Conservation (phyloP, 306 rosid species). For the Lupinus albus region DNA sequence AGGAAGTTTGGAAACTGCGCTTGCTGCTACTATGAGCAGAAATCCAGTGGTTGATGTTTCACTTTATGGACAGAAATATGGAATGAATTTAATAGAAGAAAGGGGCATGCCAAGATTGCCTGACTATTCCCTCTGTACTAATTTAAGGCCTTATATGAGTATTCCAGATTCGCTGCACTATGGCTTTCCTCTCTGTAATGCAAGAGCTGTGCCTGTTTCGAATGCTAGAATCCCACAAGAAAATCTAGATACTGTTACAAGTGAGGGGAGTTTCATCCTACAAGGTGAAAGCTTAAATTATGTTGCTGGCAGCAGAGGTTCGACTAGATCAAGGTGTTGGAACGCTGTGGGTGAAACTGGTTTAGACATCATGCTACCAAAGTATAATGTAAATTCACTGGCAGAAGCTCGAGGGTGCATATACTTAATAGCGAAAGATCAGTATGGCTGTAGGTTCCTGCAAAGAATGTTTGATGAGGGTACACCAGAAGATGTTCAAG, state of each 20-base stretch:
- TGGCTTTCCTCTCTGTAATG: constrained; percentile 35
- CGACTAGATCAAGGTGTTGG: constrained; percentile 39
- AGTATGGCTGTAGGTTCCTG: constrained; percentile 61
- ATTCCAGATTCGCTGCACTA: constrained; percentile 30
- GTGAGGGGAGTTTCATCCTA: constrained; percentile 60
- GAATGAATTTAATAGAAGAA: constrained; percentile 39
- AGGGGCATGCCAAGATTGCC: constrained; percentile 37
- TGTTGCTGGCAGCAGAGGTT: constrained; percentile 34
- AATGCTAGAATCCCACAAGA: constrained; percentile 40
- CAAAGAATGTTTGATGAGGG: constrained; percentile 54
- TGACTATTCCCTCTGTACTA: constrained; percentile 22
- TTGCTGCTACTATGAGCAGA: constrained; percentile 41
- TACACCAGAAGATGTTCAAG: constrained; percentile 44
- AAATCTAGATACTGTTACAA: constrained; percentile 43
- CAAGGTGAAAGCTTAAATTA: constrained; percentile 59
- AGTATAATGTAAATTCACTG: constrained; percentile 42
- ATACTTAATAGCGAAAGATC: constrained; percentile 55
- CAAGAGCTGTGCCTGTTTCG: constrained; percentile 41
- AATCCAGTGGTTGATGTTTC: constrained; percentile 40
- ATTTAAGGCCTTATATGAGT: constrained; percentile 40
- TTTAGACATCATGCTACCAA: constrained; percentile 34
- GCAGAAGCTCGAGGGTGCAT: constrained; percentile 49
- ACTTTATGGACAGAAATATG: constrained; percentile 32
- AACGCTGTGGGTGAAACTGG: constrained; percentile 34
- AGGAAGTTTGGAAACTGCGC: constrained; percentile 31